Base-by-base conservation (phyloP, 1,139 yeast genomes). In the Diutina catenulata region DNA sequence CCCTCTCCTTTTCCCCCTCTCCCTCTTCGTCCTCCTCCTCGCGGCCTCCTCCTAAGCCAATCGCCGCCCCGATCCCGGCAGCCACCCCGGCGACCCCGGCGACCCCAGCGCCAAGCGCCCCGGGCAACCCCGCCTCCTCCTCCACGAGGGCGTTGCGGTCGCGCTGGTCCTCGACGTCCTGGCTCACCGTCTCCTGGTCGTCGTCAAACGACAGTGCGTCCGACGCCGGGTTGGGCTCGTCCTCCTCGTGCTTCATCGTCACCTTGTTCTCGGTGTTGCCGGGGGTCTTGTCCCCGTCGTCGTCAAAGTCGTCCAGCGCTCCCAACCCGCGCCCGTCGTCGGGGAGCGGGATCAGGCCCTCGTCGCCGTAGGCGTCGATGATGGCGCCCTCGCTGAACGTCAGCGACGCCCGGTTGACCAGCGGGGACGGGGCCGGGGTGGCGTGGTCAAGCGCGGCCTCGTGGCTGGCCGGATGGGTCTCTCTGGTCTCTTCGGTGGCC, bases 281-380 rank as follows among this genome's bases (percentile, higher is more conserved):
- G 2, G 66, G 66, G 1, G 67, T 62, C 35, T 50, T 56, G 26
- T 60, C 66, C 1, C 63, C 66, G 42, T 61, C 67, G 5, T 41
- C 49, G 19, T 42, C 47, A n/a, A 31, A 42, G n/a, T 14, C 11
- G 6, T 38, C 38, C 8, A 36, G 14, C 7, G 7, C 32, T 3
- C 8, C 10, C 3, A 16, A 15, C 13, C 23, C 33, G 19, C 11
- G 13, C n/a, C n/a, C 13, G 2, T 28, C 15, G 2, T 31, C 35
- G 10, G 35, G 35, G 13, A 31, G 20, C 7, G 35, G 35, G 9
- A 31, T 31, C 35, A 31, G 35, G 5, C 19, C 33, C 6, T 19
- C 11, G 16, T 8, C 13, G 19, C 14, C 25, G 21, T 31, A 31
- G 6, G 35, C 24, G 13, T 31, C 35, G 21, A 31, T 31, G 18